phyloP scores from a whole-genome alignment of 2,329 filamentous ascomycete species.

The Harringtonia lauricola region DNA sequence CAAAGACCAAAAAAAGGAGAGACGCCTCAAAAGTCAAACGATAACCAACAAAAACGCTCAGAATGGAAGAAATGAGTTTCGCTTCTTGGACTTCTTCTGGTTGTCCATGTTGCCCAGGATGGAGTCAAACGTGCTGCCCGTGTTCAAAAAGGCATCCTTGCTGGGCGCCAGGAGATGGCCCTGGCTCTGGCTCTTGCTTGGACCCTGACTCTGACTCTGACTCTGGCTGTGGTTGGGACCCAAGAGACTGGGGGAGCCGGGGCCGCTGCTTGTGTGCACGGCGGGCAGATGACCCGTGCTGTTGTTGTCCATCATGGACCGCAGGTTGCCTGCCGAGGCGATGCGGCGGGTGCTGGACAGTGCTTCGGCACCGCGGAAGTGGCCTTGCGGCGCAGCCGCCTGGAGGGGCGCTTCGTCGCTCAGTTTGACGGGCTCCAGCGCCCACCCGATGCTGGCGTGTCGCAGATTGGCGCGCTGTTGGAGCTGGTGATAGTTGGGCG shows the following conservation, averaged over 20 bases:
- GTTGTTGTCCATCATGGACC: conserved; percentile 4
- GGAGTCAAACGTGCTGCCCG: conserved; percentile 21
- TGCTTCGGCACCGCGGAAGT: conserved; percentile 1
- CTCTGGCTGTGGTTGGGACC: not conserved
- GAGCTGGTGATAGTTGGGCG: conserved; percentile 8
- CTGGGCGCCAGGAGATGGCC: not conserved
- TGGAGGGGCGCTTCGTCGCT: conserved; percentile 1
- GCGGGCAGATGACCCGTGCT: not conserved
- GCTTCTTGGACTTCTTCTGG: conserved; percentile 19
- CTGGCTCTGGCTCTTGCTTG: not conserved
- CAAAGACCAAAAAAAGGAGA: too few relatives aligned
- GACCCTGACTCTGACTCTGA: not conserved
- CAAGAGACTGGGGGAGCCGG: too few relatives aligned
- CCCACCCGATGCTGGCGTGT: conserved; percentile 21
- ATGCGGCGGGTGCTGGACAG: conserved; percentile 8
- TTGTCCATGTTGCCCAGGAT: conserved; percentile 24
- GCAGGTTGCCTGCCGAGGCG: conserved; percentile 15
- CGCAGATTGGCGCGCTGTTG: conserved; percentile 16
- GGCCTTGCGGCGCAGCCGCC: too few relatives aligned
- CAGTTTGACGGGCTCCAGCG: conserved; percentile 21
- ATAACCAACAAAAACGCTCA: too few relatives aligned
- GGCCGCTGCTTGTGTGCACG: not conserved
- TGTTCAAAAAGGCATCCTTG: not conserved
- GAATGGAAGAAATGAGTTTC: conserved; percentile 12
- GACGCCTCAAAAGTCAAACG: too few relatives aligned